Evolutionary conservation across 805 yeast genomes (phyloP).

Genomic region (Monosporozyma unispora): DNA sequence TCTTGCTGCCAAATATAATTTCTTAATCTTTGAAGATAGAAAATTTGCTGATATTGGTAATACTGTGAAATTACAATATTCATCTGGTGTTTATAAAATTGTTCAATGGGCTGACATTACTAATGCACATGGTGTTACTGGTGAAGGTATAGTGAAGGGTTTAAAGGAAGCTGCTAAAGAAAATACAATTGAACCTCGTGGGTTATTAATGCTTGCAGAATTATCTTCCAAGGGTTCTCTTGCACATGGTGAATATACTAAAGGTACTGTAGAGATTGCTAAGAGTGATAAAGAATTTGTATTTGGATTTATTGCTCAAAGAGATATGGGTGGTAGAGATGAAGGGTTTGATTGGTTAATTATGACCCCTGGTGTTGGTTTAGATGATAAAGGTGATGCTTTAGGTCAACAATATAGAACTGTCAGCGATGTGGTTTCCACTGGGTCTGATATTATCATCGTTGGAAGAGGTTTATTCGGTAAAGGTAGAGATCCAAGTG

Average conservation of each 20-base stretch:
- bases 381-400: conserved; percentile 92
- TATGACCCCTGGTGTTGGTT: conserved; percentile 98
- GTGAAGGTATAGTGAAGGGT: conserved; percentile 86
- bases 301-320: conserved; percentile 93
- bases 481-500: conserved; percentile 83
- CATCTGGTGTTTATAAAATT: conserved; percentile 81
- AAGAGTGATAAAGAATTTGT: conserved; percentile 81
- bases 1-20: conserved; percentile 72
- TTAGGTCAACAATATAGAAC: conserved; percentile 96
- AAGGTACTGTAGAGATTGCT: conserved; percentile 82
- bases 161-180: conserved; percentile 66
- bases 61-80: conserved; percentile 89
- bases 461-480: conserved; percentile 98
- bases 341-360: conserved; percentile 92
- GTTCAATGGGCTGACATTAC: conserved; percentile 96
- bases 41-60: conserved; percentile 98
- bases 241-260: conserved; percentile 87
- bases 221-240: conserved; percentile 88
- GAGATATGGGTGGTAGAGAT: conserved; percentile 70
- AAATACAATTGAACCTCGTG: conserved; percentile 71
- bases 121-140: conserved; percentile 96
- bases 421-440: conserved; percentile 69
- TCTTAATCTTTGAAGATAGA: conserved; percentile 91
- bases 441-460: conserved; percentile 91
- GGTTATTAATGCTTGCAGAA: conserved; percentile 90